Base-by-base conservation (phyloP, 2,329 filamentous ascomycete species). In the Geosmithia morbida region DNA sequence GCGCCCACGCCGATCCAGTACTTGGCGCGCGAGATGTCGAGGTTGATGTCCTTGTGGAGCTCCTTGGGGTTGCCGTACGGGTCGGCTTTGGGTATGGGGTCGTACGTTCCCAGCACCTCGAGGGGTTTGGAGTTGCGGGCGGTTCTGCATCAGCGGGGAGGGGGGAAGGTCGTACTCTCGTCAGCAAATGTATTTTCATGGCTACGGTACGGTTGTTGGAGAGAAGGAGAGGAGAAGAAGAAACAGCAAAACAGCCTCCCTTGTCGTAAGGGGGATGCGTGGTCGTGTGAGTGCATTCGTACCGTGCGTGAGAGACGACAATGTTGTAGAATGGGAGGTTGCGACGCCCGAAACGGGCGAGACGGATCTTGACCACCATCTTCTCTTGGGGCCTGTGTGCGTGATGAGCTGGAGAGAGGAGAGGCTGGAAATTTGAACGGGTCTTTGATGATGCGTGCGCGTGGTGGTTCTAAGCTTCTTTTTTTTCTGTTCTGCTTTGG, bases 1-100 rank as follows among this genome's bases (percentile, higher is more conserved):
- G 92, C 92, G 1, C 92, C 92, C 3, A 97, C 90, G 61, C 92
- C 92, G 37, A 98, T 74, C 92, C 92, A 98, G 70, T 98, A 98
- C 64, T 84, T 83, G 49, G 90, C 85, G 50, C 92, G 74, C 54
- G 78, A 70, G 7, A 77, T 70, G 64, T 98, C 92, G 14, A 98
- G 74, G 58, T 87, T 82, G 61, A 98, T 85, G 55, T 97, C 89
- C 67, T 98, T 98, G 70, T 85, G 87, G 48, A 85, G 75, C 49
- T 80, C 78, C 17, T 79, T 78, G n/a, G 74, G 74, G 54, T 59
- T 62, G 57, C 68, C 85, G 57, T 77, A 75, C 1, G 76, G 72
- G 53, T 81, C 74, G 22, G 69, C 62, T 59, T 77, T 80, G 22
- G 81, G 81, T 17, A 81, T 68, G 1, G 81, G 81, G 58, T 85